These are phyloP conservation scores for Canariomyces notabilis DNA, from an alignment of 2,329 filamentous ascomycete genomes.

Conservation along the genomic window DNA sequence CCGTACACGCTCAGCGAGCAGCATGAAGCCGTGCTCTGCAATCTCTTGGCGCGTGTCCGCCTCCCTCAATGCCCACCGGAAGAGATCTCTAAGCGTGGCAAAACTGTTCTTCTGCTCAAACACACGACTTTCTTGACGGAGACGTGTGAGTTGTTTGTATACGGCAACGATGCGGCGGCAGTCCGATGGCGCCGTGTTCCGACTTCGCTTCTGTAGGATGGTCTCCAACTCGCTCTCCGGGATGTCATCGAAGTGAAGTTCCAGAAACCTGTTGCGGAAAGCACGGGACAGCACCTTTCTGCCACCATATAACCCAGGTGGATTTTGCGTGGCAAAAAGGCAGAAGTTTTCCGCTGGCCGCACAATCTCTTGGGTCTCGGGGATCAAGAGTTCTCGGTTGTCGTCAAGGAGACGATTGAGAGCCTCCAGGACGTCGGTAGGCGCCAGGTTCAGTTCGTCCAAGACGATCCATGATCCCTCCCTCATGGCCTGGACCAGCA, in stretches of 20 bases:
- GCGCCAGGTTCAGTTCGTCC: slow-evolving; percentile 93
- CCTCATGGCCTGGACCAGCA: slow-evolving; percentile 86
- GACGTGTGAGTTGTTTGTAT: slow-evolving; percentile 83
- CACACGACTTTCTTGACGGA: slow-evolving; percentile 83
- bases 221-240: slow-evolving; percentile 89
- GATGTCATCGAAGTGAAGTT: slow-evolving; percentile 97
- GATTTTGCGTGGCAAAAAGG: slow-evolving; percentile 97
- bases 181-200: slow-evolving; percentile 83
- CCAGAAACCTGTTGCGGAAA: slow-evolving; percentile 93
- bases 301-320: slow-evolving; percentile 89
- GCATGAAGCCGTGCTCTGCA: slow-evolving; percentile 90
- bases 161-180: slow-evolving; percentile 87
- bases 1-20: slow-evolving; percentile 90
- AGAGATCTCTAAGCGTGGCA: slow-evolving; percentile 90
- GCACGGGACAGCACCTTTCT: slow-evolving; percentile 89
- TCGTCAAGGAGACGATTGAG: slow-evolving; percentile 94
- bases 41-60: slow-evolving; percentile 85
- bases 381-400: slow-evolving; percentile 90
- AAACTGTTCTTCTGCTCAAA: slow-evolving; percentile 98
- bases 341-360: slow-evolving; percentile 93
- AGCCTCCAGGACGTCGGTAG: slow-evolving; percentile 93
- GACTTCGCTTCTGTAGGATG: slow-evolving; percentile 82
- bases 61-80: slow-evolving; percentile 84
- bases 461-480: slow-evolving; percentile 97
- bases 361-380: slow-evolving; percentile 92